Evolutionary conservation across 805 yeast species (phyloP), one percentile per base, ranked within the genome.

Genomic region (Yamadazyma insecticola): DNA sequence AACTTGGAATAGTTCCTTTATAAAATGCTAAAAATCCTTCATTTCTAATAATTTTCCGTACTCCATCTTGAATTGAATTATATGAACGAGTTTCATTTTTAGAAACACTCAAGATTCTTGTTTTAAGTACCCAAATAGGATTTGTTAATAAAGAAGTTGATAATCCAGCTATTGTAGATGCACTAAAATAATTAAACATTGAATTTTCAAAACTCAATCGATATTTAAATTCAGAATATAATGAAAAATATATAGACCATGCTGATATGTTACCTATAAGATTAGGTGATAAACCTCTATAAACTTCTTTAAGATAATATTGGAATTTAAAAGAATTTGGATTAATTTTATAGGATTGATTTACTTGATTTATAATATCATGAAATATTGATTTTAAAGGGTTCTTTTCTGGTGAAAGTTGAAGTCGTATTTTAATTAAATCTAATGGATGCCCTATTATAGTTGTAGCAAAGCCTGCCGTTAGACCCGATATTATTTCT

Each of bases 61-160:
- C 46, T 1, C 95, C 94, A 37, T 76, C 75, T 13, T 47, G 8
- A 5, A 79, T 56, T 0, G 86, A 75, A 7, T 55, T 54, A 48
- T 87, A 86, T 0, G 85, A 79, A 11, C 69, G 70, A 2, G 72
- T 57, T 2, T 74, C 72, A n/a, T n/a, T n/a, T n/a, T n/a, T n/a
- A n/a, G n/a, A n/a, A n/a, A n/a, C n/a, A 13, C 88, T 77, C 47
- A 89, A 67, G 43, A 90, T 81, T 39, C 97, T 68, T 0, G 98
- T 92, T 55, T 92, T 92, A 13, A 92, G 54, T 1, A 92, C 96
- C 98, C 98, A 90, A 8, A 90, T 72, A 1, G 98, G 98, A 50
- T 88, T 92, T 1, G 98, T 89, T 11, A 84, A 24, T 0, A 86
- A 33, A 1, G 94, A 73, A 0, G 96, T 86, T 4, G 78, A 47